Evolutionary conservation across 2,329 filamentous ascomycete species (phyloP).

Genomic region (Raffaelea arxii): DNA sequence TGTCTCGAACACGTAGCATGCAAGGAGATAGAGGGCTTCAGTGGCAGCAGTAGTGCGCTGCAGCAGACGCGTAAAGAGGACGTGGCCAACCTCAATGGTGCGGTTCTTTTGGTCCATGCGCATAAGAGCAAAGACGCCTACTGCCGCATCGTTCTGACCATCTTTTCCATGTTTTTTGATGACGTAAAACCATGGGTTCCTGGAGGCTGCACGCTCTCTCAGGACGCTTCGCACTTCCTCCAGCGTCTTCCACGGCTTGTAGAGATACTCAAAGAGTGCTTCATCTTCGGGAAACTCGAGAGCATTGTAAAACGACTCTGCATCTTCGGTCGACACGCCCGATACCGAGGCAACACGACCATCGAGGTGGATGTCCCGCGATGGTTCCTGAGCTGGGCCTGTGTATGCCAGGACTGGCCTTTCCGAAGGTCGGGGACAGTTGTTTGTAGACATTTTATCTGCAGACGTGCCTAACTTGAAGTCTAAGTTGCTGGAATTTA

Average conservation of each 20-base stretch:
- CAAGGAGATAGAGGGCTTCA: neutral
- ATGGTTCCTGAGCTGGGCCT: neutral
- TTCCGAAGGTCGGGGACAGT: neutral
- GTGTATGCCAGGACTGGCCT: neutral
- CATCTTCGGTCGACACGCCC: neutral
- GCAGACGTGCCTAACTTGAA: no score
- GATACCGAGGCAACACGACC: neutral
- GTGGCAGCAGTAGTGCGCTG: neutral
- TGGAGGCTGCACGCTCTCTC: neutral
- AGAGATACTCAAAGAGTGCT: neutral
- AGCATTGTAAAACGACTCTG: neutral
- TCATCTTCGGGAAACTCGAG: neutral
- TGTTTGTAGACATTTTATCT: neutral
- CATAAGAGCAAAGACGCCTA: neutral
- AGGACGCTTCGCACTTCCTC: neutral
- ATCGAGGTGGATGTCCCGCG: neutral
- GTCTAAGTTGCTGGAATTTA: no score
- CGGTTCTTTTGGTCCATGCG: neutral
- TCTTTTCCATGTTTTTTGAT: no score
- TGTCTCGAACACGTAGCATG: neutral
- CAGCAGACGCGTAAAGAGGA: neutral
- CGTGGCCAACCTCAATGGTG: neutral
- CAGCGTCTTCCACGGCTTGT: neutral
- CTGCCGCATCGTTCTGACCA: neutral
- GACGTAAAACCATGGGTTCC: neutral